Evolutionary conservation across 139 green algal genomes (phyloP).

Genomic region (Coelastrella sp.): DNA sequence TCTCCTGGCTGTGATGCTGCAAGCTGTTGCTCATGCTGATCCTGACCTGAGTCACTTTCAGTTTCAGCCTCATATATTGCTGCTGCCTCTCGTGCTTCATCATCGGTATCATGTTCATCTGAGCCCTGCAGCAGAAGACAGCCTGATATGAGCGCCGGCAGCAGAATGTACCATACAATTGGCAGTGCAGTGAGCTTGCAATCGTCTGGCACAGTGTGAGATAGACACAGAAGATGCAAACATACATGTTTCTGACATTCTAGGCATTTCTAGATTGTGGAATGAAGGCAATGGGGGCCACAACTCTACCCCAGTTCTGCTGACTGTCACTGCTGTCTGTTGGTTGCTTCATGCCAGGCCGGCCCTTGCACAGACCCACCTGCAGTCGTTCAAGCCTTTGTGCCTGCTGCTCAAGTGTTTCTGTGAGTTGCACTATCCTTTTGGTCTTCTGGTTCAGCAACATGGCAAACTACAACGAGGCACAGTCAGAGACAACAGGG

Average conservation of each 20-base stretch:
- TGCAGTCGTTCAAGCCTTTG: neutral
- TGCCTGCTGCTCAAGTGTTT: neutral
- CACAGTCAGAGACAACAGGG: neutral
- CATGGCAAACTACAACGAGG: constrained; percentile 36
- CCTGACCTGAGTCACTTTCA: constrained; percentile 22
- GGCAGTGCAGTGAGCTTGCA: neutral
- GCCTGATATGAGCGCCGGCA: neutral
- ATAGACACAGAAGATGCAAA: too few species aligned
- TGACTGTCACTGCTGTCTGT: neutral
- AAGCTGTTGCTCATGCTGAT: neutral
- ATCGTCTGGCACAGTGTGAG: too few species aligned
- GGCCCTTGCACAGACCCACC: neutral
- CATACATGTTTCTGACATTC: too few species aligned
- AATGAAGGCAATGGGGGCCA: too few species aligned
- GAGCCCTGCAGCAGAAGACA: constrained; percentile 16
- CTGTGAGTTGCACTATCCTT: neutral
- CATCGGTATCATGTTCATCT: constrained; percentile 30
- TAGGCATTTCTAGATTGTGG: too few species aligned
- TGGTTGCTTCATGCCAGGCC: too few species aligned
- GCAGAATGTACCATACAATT: neutral
- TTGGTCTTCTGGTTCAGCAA: constrained; percentile 35
- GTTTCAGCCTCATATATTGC: constrained; percentile 29
- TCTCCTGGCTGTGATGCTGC: neutral
- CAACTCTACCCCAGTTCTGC: neutral
- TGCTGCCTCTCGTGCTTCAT: constrained; percentile 32